A percentile compares a stretch with the other conserved stretches of the same genome.
phyloP scores from a whole-genome alignment of 352 stramenopile species.

The Pythium phragmiticola region DNA sequence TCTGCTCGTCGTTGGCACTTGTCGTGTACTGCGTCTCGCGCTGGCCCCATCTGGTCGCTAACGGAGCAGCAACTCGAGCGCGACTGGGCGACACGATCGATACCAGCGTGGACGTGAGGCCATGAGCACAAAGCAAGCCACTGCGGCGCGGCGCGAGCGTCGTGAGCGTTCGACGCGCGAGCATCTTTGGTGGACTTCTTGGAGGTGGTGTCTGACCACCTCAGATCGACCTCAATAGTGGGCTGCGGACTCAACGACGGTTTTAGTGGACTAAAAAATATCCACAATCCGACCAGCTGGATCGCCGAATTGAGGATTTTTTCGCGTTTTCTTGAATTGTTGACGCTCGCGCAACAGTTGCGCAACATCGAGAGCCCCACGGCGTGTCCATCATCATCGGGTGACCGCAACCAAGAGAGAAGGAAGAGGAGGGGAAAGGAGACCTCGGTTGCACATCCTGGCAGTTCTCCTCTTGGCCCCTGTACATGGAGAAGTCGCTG shows the following conservation, averaged over 20 bases:
- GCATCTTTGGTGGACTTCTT: background rate
- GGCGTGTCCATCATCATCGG: slow-evolving; percentile 9
- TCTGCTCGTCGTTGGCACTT: slow-evolving; percentile 5
- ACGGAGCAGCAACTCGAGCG: background rate
- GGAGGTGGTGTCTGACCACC: background rate
- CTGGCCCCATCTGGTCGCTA: background rate
- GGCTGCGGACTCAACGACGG: background rate
- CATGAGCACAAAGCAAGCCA: background rate
- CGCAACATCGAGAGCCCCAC: background rate
- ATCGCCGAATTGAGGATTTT: background rate
- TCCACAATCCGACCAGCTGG: slow-evolving; percentile 3
- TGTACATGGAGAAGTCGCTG: slow-evolving; percentile 12
- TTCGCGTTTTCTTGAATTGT: slow-evolving; percentile 2
- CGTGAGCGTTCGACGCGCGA: slow-evolving; percentile 7
- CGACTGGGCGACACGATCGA: background rate
- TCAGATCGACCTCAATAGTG: background rate
- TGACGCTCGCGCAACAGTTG: slow-evolving; percentile 7
- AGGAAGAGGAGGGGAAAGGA: slow-evolving; percentile 1
- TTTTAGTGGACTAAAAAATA: background rate
- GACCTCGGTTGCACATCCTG: background rate
- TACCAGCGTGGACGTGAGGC: background rate
- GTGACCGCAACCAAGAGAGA: background rate
- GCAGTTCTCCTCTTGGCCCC: background rate
- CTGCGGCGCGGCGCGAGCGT: slow-evolving; percentile 8
- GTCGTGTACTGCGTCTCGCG: slow-evolving; percentile 20